Evolutionary conservation across 352 stramenopile genomes (phyloP).

Genomic region (Thalassiosira delicatula): DNA sequence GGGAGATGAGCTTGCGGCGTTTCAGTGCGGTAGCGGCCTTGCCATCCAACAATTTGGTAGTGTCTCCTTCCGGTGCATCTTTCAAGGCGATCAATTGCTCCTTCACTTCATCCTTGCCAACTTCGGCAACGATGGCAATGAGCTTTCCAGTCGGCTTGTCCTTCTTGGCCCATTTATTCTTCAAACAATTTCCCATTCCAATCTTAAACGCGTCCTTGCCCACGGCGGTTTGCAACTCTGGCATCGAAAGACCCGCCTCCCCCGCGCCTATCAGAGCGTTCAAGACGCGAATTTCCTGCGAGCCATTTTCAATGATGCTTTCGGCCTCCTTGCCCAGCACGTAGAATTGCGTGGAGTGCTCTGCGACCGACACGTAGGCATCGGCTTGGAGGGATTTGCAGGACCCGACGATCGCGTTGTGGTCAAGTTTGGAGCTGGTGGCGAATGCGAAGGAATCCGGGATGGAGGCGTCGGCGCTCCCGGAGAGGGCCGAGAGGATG

Average conservation of each 20-base stretch:
- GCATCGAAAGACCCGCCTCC: slow-evolving; percentile 81
- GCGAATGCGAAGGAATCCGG: slow-evolving; percentile 89
- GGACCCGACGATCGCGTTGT: slow-evolving; percentile 92
- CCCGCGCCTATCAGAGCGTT: slow-evolving; percentile 68
- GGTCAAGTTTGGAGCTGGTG: slow-evolving; percentile 85
- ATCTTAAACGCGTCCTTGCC: slow-evolving; percentile 91
- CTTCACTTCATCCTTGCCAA: slow-evolving; percentile 74
- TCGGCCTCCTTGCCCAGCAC: slow-evolving; percentile 91
- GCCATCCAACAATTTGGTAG: slow-evolving; percentile 71
- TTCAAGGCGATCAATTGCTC: slow-evolving; percentile 68
- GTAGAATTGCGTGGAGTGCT: slow-evolving; percentile 88
- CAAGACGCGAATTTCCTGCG: slow-evolving; percentile 78
- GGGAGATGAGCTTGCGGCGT: slow-evolving; percentile 85
- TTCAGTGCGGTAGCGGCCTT: slow-evolving; percentile 88
- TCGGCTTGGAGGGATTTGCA: slow-evolving; percentile 95
- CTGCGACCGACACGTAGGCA: slow-evolving; percentile 87
- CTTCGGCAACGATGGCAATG: slow-evolving; percentile 57
- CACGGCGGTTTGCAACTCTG: slow-evolving; percentile 87
- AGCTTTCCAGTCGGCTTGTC: slow-evolving; percentile 88
- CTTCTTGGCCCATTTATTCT: slow-evolving; percentile 97
- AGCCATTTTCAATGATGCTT: slow-evolving; percentile 76
- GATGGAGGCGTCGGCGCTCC: slow-evolving; percentile 67
- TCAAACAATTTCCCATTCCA: slow-evolving; percentile 96
- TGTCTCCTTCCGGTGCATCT: slow-evolving; percentile 44
- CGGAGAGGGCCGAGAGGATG: slow-evolving; percentile 74